Evolutionary conservation across 345 rosid species (phyloP).

Genomic region (Eucalyptus brandiana): DNA sequence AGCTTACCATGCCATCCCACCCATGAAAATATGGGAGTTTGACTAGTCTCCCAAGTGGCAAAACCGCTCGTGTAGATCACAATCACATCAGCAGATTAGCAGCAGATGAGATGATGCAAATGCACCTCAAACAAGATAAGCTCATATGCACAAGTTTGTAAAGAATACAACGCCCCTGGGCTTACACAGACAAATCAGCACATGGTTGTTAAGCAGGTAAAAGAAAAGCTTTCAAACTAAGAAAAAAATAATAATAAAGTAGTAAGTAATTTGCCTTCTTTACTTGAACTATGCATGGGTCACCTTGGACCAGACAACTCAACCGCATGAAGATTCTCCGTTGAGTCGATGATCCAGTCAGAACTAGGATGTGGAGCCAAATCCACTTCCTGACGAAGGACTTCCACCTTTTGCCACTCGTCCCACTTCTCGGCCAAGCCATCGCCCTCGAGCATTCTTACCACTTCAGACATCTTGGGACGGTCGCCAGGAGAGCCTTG

Average conservation of each 20-base stretch:
- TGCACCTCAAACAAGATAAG: conserved; percentile 16
- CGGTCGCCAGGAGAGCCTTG: conserved; percentile 89
- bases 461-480: conserved; percentile 97
- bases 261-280: conserved; percentile 7
- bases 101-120: not conserved
- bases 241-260: not conserved
- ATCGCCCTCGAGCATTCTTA: conserved; percentile 94
- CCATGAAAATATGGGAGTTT: not conserved
- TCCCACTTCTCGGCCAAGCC: conserved; percentile 94
- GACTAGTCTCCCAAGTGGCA: not conserved
- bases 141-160: conserved; percentile 41
- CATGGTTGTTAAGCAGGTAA: not conserved
- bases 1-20: not conserved
- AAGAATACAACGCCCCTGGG: conserved; percentile 33
- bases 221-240: not conserved
- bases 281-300: conserved; percentile 11
- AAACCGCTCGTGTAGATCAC: not conserved
- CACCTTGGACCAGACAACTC: conserved; percentile 96
- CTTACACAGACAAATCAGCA: conserved; percentile 22
- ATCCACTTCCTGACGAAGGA: conserved; percentile 75
- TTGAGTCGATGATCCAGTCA: conserved; percentile 89
- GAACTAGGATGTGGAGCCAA: conserved; percentile 60
- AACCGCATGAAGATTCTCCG: conserved; percentile 81
- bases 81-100: not conserved
- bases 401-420: conserved; percentile 95